Evolutionary conservation across 768 basidiomycete genomes (phyloP).

Genomic region (Mycena filopes): DNA sequence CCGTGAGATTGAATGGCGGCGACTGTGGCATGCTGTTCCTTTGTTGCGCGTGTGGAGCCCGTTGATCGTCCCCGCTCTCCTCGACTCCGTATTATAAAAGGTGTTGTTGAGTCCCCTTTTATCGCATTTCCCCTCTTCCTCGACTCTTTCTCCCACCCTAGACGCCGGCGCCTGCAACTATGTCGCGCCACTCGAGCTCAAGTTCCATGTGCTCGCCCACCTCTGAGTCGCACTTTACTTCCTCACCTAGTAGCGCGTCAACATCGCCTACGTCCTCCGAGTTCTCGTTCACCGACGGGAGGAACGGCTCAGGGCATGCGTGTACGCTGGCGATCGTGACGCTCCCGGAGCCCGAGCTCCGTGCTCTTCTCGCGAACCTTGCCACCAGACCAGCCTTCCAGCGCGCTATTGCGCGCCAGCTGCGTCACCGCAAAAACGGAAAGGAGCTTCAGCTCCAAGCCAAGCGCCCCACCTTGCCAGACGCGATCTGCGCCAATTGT

Average conservation of each 20-base stretch:
- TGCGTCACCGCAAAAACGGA: conserved; percentile 35
- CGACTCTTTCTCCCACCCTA: background rate
- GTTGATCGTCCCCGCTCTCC: conserved; percentile 3
- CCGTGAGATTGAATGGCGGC: conserved; percentile 2
- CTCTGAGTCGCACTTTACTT: conserved; percentile 8
- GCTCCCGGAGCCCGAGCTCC: conserved; percentile 50
- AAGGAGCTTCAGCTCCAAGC: conserved; percentile 29
- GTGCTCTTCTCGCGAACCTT: conserved; percentile 51
- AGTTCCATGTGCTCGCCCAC: conserved; percentile 20
- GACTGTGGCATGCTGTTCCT: background rate
- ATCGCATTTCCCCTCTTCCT: background rate
- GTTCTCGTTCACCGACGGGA: conserved; percentile 34
- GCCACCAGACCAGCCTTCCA: conserved; percentile 49
- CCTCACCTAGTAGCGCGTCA: conserved; percentile 3
- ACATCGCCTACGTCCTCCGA: background rate
- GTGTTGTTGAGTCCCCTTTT: background rate
- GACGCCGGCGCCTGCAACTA: too few species aligned
- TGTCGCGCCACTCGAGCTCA: conserved; percentile 21
- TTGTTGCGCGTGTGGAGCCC: too few species aligned
- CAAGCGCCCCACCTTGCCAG: conserved; percentile 11
- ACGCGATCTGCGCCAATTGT: conserved; percentile 36
- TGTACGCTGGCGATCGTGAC: conserved; percentile 47
- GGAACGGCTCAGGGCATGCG: background rate
- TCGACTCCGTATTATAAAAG: conserved; percentile 1
- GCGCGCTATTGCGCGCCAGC: conserved; percentile 51